Evolutionary conservation across 129 eudicot genomes (phyloP).

Genomic region (Centaurea solstitialis): DNA sequence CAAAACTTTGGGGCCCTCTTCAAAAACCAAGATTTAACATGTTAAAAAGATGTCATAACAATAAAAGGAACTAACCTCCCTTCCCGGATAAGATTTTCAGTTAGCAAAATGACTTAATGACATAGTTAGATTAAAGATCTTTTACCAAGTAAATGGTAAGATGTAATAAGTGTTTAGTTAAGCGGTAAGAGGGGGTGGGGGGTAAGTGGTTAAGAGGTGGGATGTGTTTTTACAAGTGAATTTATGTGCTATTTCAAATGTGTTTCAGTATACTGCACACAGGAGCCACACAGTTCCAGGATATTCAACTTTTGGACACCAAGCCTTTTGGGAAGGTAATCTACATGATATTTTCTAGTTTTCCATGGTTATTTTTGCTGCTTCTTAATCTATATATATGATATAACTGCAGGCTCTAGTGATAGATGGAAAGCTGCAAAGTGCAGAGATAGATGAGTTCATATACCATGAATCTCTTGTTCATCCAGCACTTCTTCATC

Average conservation of each 20-base stretch:
- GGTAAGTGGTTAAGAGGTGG: background rate
- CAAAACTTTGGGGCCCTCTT: too few species aligned
- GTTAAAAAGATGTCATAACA: too few species aligned
- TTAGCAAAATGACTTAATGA: background rate
- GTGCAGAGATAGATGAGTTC: slow-evolving; percentile 97
- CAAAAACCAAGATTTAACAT: too few species aligned
- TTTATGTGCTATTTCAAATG: background rate
- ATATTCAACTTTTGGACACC: slow-evolving; percentile 88
- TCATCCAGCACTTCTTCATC: slow-evolving; percentile 92
- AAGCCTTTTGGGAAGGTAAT: slow-evolving; percentile 90
- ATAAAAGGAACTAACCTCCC: too few species aligned
- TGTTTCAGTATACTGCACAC: slow-evolving; percentile 71
- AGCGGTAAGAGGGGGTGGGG: too few species aligned
- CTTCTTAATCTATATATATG: background rate
- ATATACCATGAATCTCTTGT: slow-evolving; percentile 96
- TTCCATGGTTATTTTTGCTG: background rate
- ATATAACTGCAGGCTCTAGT: slow-evolving; percentile 61
- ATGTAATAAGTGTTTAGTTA: background rate
- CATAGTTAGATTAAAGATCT: background rate
- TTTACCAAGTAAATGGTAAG: too few species aligned
- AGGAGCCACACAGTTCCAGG: slow-evolving; percentile 89
- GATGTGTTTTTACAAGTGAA: background rate
- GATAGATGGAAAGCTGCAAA: slow-evolving; percentile 97
- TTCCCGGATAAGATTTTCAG: too few species aligned
- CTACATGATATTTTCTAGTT: background rate